A percentile compares a stretch with the other conserved stretches of the same genome.
These are phyloP conservation scores for Leccinum olivaceoglutinosum DNA, from an alignment of 1,284 basidiomycete species.

Conservation along the genomic window DNA sequence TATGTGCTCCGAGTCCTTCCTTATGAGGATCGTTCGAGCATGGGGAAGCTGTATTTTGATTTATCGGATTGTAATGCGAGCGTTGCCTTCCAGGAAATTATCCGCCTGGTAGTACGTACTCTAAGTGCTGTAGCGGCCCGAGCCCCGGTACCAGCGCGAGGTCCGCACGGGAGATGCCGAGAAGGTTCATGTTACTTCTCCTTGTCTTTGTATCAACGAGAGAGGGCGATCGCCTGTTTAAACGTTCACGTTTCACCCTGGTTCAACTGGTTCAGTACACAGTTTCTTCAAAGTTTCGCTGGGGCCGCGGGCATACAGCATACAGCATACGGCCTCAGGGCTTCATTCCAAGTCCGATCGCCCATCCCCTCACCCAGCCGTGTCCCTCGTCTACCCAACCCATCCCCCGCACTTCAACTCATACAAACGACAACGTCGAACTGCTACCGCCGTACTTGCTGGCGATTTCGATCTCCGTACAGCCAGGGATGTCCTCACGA, in stretches of 20 bases:
- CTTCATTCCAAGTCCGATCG: not conserved
- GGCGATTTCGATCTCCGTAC: slow-evolving; percentile 66
- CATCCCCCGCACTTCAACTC: slow-evolving; percentile 26
- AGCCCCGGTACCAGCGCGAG: no score
- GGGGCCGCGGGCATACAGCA: not conserved
- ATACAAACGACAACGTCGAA: slow-evolving; percentile 54
- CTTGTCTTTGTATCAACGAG: not conserved
- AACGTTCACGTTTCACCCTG: not conserved
- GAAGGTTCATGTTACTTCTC: not conserved
- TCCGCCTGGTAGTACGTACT: not conserved
- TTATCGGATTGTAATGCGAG: not conserved
- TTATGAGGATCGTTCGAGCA: not conserved
- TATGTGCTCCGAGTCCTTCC: not conserved
- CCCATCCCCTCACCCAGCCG: slow-evolving; percentile 8
- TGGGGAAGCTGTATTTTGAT: not conserved
- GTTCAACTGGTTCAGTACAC: not conserved
- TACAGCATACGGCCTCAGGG: not conserved
- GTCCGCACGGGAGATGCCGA: not conserved
- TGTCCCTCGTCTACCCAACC: slow-evolving; percentile 32
- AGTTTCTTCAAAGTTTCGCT: not conserved
- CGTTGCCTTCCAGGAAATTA: not conserved
- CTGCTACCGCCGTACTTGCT: slow-evolving; percentile 67
- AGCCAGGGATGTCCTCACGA: slow-evolving; percentile 68
- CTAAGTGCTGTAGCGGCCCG: no score
- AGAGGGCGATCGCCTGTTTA: not conserved